These are phyloP conservation scores for Colletotrichum sp. DNA, from an alignment of 2,329 filamentous ascomycete genomes.

Conservation along the genomic window DNA sequence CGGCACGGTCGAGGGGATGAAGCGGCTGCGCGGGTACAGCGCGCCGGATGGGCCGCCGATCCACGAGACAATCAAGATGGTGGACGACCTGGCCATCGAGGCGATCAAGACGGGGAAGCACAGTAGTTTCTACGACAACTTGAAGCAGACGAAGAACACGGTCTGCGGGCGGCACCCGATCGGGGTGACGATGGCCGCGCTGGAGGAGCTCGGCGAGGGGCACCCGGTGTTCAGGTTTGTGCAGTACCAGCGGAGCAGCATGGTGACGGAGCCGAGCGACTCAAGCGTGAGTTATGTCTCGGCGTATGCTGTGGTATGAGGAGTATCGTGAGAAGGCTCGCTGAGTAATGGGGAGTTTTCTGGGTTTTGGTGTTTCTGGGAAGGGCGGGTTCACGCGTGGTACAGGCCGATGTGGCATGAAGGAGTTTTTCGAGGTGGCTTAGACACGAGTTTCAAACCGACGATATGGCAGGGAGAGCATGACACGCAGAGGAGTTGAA, in stretches of 20 bases:
- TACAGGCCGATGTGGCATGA: too few species aligned
- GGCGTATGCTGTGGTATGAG: constrained; percentile 79
- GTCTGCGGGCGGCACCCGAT: constrained; percentile 96
- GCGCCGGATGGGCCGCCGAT: constrained; percentile 59
- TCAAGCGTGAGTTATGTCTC: constrained; percentile 96
- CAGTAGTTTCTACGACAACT: constrained; percentile 69
- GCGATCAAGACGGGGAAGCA: constrained; percentile 82
- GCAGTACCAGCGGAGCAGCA: constrained; percentile 83
- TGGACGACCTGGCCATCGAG: constrained; percentile 84
- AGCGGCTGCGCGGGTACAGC: constrained; percentile 36
- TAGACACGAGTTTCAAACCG: background rate
- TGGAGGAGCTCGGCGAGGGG: constrained; percentile 67
- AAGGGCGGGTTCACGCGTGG: too few species aligned
- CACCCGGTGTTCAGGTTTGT: constrained; percentile 76
- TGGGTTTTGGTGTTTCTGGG: background rate
- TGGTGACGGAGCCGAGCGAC: constrained; percentile 71
- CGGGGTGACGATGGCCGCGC: constrained; percentile 86
- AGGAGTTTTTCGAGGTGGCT: background rate
- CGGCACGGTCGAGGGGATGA: constrained; percentile 43
- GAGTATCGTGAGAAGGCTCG: background rate
- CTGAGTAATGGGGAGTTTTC: background rate
- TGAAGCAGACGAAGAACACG: constrained; percentile 82
- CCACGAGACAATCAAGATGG: constrained; percentile 80
- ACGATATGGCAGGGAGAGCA: background rate
- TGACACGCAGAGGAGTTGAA: background rate